Base-by-base conservation (phyloP, 148 eudicot genomes). In the Salicornia ramosissima region DNA sequence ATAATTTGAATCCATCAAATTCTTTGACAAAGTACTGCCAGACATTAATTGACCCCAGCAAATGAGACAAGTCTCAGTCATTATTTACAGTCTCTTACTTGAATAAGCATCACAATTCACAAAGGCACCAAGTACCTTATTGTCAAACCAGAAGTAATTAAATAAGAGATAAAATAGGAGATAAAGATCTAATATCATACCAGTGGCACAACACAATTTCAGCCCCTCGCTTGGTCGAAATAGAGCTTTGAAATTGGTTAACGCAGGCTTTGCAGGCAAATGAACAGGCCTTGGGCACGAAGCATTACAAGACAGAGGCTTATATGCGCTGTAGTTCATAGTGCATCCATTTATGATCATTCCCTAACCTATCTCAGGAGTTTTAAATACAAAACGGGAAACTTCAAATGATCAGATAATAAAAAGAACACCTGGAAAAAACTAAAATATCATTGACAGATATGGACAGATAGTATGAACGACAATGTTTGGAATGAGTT, bases 321-420 rank as follows among this genome's bases (percentile, higher is more conserved):
- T 72, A 49, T 55, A 60, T 66, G 64, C 62, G 71, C 68, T 71
- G 18, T 55, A 59, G 58, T 77, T 73, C 80, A 72, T 67, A 29
- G 62, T 60, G 57, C n/a, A 71, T 36, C 80, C 71, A 66, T 77
- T 71, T 67, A 67, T 67, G 50, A 67, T 71, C 76, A 77, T 77
- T 72, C 64, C 40, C 60, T 59, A 51, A 71, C 71, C 75, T 77
- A 61, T 28, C 21, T 42, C 51, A 58, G 50, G 57, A 65, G 71
- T 42, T 4, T 61, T 1, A 49, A 51, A 19, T 57, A 49, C 72
- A 57, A 51, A 59, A 21, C 45, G 64, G 30, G 45, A 43, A 47
- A 43, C n/a, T 31, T 21, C 34, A 43, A 70, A 47, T n/a, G 51
- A 71, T 24, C 74, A 30, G 18, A 18, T 51, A 28, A 1, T 14